These are phyloP conservation scores for Blastobotrys capitulatus DNA, from an alignment of 1,139 yeast genomes.

Conservation along the genomic window DNA sequence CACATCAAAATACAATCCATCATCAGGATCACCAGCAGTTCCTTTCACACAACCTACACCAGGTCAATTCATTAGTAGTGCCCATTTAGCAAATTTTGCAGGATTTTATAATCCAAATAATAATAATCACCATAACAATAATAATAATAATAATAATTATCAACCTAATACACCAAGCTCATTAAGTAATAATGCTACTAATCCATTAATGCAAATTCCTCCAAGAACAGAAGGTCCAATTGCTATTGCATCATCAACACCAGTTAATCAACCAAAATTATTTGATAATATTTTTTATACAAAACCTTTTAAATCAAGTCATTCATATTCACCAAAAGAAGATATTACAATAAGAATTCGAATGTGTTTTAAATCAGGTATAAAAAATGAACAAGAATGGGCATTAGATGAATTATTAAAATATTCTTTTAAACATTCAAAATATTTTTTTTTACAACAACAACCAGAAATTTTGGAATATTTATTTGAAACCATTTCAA, in stretches of 20 bases:
- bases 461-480: constrained; percentile 21
- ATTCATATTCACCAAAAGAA: constrained; percentile 1
- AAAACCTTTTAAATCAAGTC: constrained; percentile 12
- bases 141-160: not conserved
- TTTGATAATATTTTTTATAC: constrained; percentile 28
- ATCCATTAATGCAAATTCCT: not conserved
- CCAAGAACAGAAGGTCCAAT: constrained; percentile 15
- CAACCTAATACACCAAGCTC: not conserved
- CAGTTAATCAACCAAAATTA: constrained; percentile 31
- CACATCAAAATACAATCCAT: not conserved
- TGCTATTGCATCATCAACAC: constrained; percentile 34
- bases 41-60: not conserved
- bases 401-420: constrained; percentile 57
- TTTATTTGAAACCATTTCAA: constrained; percentile 1
- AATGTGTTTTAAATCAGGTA: constrained; percentile 58
- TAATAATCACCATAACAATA: not conserved
- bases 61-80: not conserved
- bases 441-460: constrained; percentile 44
- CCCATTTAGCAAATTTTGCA: not conserved
- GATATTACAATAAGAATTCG: constrained; percentile 42
- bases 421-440: constrained; percentile 48
- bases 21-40: too few relatives aligned
- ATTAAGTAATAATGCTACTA: too few relatives aligned
- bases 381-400: constrained; percentile 59
- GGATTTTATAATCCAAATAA: not conserved